These are phyloP conservation scores for Pseudogymnoascus sp. DNA, from an alignment of 2,329 filamentous ascomycete species.

Conservation along the genomic window DNA sequence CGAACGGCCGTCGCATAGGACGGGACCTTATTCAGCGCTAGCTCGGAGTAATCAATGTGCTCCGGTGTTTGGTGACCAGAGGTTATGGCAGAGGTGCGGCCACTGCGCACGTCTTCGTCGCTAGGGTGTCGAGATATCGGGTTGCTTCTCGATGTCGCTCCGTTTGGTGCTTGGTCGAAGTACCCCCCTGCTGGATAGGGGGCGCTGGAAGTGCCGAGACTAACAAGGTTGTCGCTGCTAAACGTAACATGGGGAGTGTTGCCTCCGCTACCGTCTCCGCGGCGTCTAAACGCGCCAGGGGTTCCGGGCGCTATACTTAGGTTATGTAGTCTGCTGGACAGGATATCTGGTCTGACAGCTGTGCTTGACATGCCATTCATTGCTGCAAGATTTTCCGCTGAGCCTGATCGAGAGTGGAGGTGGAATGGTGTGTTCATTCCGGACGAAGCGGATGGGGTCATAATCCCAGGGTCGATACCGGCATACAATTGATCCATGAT, in stretches of 20 bases:
- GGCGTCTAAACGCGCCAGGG: constrained; percentile 25
- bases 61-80: constrained; percentile 50
- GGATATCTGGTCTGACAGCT: constrained; percentile 43
- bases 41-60: constrained; percentile 42
- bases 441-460: constrained; percentile 62
- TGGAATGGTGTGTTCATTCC: constrained; percentile 77
- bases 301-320: constrained; percentile 49
- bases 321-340: constrained; percentile 62
- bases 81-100: constrained; percentile 35
- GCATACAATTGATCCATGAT: constrained; percentile 85
- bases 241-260: constrained; percentile 25
- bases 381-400: constrained; percentile 69
- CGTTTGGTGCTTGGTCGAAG: constrained; percentile 19
- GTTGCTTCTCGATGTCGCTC: constrained; percentile 26
- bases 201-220: constrained; percentile 18
- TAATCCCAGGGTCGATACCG: constrained; percentile 76
- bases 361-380: constrained; percentile 42
- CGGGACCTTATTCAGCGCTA: constrained; percentile 58
- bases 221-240: constrained; percentile 18
- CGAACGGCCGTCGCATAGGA: constrained; percentile 70
- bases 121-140: constrained; percentile 38
- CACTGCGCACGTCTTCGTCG: constrained; percentile 33
- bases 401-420: constrained; percentile 64
- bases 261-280: constrained; percentile 26
- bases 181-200: constrained; percentile 20